Conservation (phyloP, 116 monocot genomes). For the Dioscorea cayenensis region DNA sequence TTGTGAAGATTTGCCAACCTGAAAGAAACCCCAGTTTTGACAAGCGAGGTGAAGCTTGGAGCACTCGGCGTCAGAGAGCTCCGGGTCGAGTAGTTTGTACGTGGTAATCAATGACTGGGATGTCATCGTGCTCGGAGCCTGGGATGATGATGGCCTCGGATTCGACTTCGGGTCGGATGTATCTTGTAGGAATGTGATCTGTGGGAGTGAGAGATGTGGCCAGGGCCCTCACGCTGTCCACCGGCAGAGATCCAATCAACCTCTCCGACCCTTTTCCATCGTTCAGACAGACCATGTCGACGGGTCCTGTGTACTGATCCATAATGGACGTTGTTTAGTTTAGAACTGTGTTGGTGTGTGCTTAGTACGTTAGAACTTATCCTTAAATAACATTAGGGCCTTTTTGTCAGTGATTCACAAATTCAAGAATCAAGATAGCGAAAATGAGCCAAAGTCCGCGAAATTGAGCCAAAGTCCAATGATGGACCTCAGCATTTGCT, state of each 20-base stretch:
- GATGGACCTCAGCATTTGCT: too few relatives aligned
- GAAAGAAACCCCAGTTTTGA: slow-evolving; percentile 28
- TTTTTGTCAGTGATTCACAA: too few relatives aligned
- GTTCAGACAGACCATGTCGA: too few relatives aligned
- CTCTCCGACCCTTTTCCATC: background rate
- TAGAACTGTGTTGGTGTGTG: too few relatives aligned
- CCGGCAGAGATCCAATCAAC: background rate
- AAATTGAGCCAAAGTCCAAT: too few relatives aligned
- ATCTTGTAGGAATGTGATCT: slow-evolving; percentile 9
- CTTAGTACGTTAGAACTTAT: too few relatives aligned
- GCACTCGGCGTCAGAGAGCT: background rate
- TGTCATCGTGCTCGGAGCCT: background rate
- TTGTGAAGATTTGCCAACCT: background rate
- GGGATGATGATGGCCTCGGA: background rate
- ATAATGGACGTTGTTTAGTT: too few relatives aligned
- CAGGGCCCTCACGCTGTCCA: slow-evolving; percentile 15
- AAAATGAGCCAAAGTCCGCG: too few relatives aligned
- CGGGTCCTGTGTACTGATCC: too few relatives aligned
- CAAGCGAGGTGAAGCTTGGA: slow-evolving; percentile 17
- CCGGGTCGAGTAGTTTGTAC: slow-evolving; percentile 4
- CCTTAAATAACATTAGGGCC: too few relatives aligned
- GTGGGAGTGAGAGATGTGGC: background rate
- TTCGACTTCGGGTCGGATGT: slow-evolving; percentile 15
- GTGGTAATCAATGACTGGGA: slow-evolving; percentile 14
- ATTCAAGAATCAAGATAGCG: too few relatives aligned